Evolutionary conservation across 257 asterid genomes (phyloP), one percentile per base, ranked within the genome.

Genomic region (Penstemon davidsonii): DNA sequence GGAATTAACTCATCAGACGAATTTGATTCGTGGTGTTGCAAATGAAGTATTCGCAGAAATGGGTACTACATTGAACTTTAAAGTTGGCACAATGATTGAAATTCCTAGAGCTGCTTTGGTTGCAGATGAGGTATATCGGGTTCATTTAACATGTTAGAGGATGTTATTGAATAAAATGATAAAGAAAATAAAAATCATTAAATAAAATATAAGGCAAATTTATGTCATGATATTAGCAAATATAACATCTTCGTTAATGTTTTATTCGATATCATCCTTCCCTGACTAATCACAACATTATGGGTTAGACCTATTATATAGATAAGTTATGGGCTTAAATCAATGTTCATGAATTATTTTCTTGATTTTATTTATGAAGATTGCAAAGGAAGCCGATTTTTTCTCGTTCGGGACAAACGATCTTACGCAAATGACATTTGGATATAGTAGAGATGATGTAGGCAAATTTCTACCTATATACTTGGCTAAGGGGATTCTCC

Each of bases 11-110:
- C 97, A 93, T 79, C 99, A 93, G 75, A 88, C 76, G 59, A 81
- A 83, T 73, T 67, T 93, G 67, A 72, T 90, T 47, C 99, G 87
- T 15, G 75, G 76, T 0, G 91, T 93, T 42, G 99, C 96, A 13
- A 69, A 82, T 33, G 70, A 81, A 13, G 96, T 90, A 72, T 93
- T 93, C 84, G 75, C 86, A 0, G 96, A 88, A 79, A 85, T 80
- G 93, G 96, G 96, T 2, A 74, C 81, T 6, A 58, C 95, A 0
- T 60, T 93, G 78, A 74, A 42, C 85, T 90, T 88, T 70, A 90
- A 90, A 87, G 96, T 90, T 38, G 99, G 99, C 36, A 93, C 97
- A 72, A 90, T 93, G 99, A 93, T 93, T 65, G 97, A 93, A 74
- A 78, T 93, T 55, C 99, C 99, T 5, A 81, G 97, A 80, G 99